A percentile compares a stretch with the other conserved stretches of the same genome.
Evolutionary conservation across 1,139 yeast species (phyloP).

Genomic region (Nadsonia starkeyi-henricii): DNA sequence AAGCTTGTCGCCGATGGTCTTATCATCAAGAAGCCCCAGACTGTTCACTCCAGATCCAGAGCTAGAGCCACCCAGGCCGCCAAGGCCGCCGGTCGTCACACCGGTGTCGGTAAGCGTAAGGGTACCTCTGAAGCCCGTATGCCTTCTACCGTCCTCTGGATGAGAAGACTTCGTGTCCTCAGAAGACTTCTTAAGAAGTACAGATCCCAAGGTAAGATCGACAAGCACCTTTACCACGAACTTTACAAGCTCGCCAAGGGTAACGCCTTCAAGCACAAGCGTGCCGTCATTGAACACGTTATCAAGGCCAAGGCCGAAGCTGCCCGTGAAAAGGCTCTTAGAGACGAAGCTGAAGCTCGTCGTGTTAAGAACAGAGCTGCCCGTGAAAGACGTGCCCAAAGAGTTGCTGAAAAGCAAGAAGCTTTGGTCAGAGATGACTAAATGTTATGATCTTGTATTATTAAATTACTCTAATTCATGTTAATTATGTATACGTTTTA

Average conservation of each 20-base stretch:
- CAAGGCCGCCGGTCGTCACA: slow-evolving; percentile 98
- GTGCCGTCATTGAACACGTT: slow-evolving; percentile 70
- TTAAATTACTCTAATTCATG: background rate
- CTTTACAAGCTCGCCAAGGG: slow-evolving; percentile 85
- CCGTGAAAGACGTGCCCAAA: slow-evolving; percentile 98
- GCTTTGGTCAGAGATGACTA: background rate
- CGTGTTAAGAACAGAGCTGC: slow-evolving; percentile 98
- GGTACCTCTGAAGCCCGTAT: slow-evolving; percentile 99
- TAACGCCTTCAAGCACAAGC: slow-evolving; percentile 66
- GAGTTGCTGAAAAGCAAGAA: slow-evolving; percentile 96
- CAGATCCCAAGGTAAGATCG: slow-evolving; percentile 99
- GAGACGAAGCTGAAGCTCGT: slow-evolving; percentile 99
- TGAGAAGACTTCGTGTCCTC: slow-evolving; percentile 99
- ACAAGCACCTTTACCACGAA: slow-evolving; percentile 96
- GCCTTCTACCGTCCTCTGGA: slow-evolving; percentile 97
- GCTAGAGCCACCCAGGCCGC: slow-evolving; percentile 97
- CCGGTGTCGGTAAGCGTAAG: slow-evolving; percentile 99
- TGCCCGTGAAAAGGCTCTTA: slow-evolving; percentile 96
- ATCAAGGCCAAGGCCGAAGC: slow-evolving; percentile 99
- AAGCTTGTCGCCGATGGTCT: slow-evolving; percentile 96
- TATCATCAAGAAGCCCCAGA: slow-evolving; percentile 94
- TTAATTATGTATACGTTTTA: background rate
- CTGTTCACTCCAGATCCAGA: slow-evolving; percentile 97
- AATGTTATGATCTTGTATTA: background rate
- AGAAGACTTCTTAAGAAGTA: slow-evolving; percentile 97